phyloP scores from a whole-genome alignment of 768 basidiomycete species.

The Chalciporus chontae region DNA sequence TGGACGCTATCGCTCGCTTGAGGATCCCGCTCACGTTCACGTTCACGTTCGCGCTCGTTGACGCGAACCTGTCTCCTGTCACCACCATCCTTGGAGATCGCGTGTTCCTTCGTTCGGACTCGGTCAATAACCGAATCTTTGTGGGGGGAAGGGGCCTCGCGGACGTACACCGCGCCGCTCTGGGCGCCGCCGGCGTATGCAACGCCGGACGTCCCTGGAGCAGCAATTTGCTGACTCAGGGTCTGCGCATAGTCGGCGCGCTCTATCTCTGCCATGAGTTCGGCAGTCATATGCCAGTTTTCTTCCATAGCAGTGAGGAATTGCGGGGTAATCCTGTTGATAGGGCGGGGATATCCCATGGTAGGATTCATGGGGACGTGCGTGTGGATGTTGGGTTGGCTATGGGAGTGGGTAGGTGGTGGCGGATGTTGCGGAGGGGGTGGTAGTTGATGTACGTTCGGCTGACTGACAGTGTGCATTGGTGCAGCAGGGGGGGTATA shows the following conservation, averaged over 20 bases:
- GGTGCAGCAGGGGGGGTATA: constrained; percentile 43
- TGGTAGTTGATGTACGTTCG: constrained; percentile 30
- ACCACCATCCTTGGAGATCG: constrained; percentile 52
- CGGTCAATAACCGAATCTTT: constrained; percentile 53
- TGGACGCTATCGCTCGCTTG: constrained; percentile 26
- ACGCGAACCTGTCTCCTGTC: constrained; percentile 33
- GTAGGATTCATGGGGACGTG: constrained; percentile 31
- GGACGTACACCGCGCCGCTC: constrained; percentile 34
- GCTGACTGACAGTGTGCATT: constrained; percentile 29
- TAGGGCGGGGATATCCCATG: constrained; percentile 62
- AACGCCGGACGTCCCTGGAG: constrained; percentile 38
- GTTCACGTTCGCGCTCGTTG: constrained; percentile 35
- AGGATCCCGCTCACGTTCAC: constrained; percentile 44
- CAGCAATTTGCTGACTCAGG: constrained; percentile 41
- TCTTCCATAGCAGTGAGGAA: constrained; percentile 55
- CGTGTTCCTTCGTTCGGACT: constrained; percentile 47
- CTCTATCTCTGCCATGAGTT: constrained; percentile 70
- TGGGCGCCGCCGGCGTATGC: constrained; percentile 47
- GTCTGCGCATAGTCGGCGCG: constrained; percentile 63
- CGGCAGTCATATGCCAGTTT: constrained; percentile 64
- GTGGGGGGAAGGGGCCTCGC: constrained; percentile 41
- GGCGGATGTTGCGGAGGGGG: constrained; percentile 38
- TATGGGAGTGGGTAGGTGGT: constrained; percentile 33
- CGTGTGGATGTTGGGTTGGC: constrained; percentile 25
- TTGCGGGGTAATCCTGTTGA: constrained; percentile 51